Conservation (phyloP, 176 grass and related monocot genomes). For the Ampelocalamus luodianensis region DNA sequence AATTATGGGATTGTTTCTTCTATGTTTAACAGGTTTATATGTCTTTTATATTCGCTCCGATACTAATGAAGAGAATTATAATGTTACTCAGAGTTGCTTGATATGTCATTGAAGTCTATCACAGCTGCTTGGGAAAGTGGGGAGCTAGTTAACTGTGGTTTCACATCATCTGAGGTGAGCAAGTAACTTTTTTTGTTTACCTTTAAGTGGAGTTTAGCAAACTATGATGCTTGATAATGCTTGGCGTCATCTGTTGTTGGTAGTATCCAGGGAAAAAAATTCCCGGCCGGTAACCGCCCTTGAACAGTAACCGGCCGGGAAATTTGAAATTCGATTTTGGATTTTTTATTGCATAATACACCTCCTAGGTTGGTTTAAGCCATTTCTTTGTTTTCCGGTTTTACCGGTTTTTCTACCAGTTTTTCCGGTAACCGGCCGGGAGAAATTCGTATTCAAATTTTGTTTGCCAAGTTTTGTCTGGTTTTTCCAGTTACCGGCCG, state of each 20-base stretch:
- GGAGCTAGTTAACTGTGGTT: constrained; percentile 73
- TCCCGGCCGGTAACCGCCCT: no score
- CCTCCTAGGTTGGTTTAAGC: no score
- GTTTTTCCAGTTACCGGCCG: no score
- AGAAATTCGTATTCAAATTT: no score
- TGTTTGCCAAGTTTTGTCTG: no score
- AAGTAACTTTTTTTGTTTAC: constrained; percentile 23
- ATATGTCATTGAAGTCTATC: constrained; percentile 96
- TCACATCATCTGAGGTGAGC: constrained; percentile 80
- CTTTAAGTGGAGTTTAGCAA: not conserved
- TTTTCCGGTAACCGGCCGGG: no score
- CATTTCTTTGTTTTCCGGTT: no score
- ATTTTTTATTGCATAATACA: no score
- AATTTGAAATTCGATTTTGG: no score
- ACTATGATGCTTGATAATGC: constrained; percentile 4
- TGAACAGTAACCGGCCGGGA: no score
- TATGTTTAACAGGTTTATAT: constrained; percentile 26
- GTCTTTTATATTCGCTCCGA: not conserved
- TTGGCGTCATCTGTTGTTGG: not conserved
- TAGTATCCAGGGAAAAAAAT: no score
- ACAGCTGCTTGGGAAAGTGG: constrained; percentile 82
- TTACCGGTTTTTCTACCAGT: no score
- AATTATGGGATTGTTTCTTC: constrained; percentile 3
- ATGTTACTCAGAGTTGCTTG: constrained; percentile 77
- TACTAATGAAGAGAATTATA: constrained; percentile 36